Base-by-base conservation (phyloP, 257 asterid species). In the Solanum paucissectum region DNA sequence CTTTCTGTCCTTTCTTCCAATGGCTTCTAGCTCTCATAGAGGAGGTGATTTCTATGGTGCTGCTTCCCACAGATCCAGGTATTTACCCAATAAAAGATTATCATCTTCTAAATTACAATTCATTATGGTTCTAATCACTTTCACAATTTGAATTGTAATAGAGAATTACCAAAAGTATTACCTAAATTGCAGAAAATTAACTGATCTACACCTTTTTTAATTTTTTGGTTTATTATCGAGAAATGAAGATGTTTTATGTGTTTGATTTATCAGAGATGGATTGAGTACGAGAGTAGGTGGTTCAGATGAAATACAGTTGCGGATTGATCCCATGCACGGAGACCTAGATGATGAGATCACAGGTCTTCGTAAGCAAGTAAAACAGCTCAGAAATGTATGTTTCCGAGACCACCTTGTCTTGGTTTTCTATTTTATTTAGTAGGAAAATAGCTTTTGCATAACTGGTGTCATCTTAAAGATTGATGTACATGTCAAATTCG, bases 331-430 rank as follows among this genome's bases (percentile, higher is more conserved):
- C 88, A 91, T 94, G 90, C 94, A 95, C 21, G 90, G 83, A 27
- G 98, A 94, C 88, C 91, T 94, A 42, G 98, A 94, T 21, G 96
- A 93, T 9, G 96, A 94, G 92, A 95, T 96, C 91, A 68, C 91
- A 36, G 98, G 98, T 69, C 98, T 95, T 87, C 96, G 97, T 83
- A 92, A 90, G 83, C 98, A 96, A 94, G 99, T 95, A 90, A 93
- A 95, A 83, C 95, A 92, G 83, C 92, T 95, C 18, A 95, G 96
- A 81, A 93, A 92, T 83, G 98, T 95, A 92, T 87, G 42, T 81
- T 79, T 79, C 12, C 1, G 9, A 14, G 4, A 68, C 37, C 64
- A 14, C 38, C 73, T 88, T 55, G 36, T 16, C 12, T 38, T 29
- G 52, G 44, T 23, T 84, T 87, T 87, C 33, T 11, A 90, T 33